A percentile compares a stretch with the other conserved stretches of the same genome.
These are phyloP conservation scores for Anastatica hierochuntica DNA, from an alignment of 345 rosid species.

Conservation along the genomic window DNA sequence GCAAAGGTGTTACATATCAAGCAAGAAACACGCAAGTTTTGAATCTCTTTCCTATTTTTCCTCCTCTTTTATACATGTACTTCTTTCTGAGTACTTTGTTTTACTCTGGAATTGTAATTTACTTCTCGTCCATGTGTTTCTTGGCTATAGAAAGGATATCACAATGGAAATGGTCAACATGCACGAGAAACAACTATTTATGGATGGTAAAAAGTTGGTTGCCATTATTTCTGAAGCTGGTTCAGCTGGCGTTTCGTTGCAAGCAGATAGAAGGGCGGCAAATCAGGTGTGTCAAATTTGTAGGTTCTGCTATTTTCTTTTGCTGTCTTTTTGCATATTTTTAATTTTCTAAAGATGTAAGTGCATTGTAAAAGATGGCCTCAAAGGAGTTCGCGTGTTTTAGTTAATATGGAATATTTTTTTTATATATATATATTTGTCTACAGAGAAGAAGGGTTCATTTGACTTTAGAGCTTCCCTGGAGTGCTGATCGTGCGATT, in stretches of 20 bases:
- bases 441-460: constrained; percentile 90
- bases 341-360: neutral
- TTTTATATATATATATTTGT: neutral
- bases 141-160: constrained; percentile 70
- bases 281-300: constrained; percentile 56
- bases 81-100: neutral
- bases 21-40: constrained; percentile 84
- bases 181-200: constrained; percentile 95
- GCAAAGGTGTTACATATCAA: constrained; percentile 98
- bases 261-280: constrained; percentile 89
- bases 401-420: constrained; percentile 6
- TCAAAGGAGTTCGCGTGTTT: neutral
- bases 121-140: constrained; percentile 7
- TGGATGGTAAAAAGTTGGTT: constrained; percentile 90
- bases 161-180: constrained; percentile 99
- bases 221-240: constrained; percentile 99
- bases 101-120: constrained; percentile 14
- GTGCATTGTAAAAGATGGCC: constrained; percentile 1
- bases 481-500: constrained; percentile 99
- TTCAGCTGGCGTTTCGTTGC: constrained; percentile 97
- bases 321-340: neutral
- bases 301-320: neutral
- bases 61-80: neutral
- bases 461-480: constrained; percentile 94
- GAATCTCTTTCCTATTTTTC: neutral